Evolutionary conservation across 371 early-diverging fungal species (phyloP).

Genomic region (Haplosporangium sp.): DNA sequence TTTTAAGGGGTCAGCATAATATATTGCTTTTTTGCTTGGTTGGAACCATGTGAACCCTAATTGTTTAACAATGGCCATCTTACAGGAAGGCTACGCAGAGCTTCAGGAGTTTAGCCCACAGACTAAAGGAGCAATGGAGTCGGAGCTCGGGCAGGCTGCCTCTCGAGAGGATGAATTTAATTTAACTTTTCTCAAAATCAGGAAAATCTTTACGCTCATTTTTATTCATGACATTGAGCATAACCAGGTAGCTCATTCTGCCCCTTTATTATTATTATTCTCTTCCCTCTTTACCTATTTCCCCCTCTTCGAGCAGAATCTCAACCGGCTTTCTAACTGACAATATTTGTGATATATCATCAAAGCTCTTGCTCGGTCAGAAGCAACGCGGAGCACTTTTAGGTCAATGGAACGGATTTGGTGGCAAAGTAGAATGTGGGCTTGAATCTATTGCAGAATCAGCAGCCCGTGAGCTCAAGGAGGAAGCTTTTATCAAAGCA

Average conservation of each 20-base stretch:
- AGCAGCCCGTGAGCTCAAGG: slow-evolving; percentile 38
- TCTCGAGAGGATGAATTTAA: slow-evolving; percentile 16
- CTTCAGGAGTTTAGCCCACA: not conserved
- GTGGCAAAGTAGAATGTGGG: slow-evolving; percentile 47
- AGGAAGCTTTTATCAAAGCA: slow-evolving; percentile 42
- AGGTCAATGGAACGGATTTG: slow-evolving; percentile 56
- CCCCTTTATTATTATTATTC: too few relatives aligned
- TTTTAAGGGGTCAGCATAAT: too few relatives aligned
- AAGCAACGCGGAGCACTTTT: slow-evolving; percentile 41
- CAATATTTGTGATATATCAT: not conserved
- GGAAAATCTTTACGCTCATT: slow-evolving; percentile 51
- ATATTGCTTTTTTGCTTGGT: too few relatives aligned
- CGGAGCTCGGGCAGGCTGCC: not conserved
- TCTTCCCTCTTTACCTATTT: not conserved
- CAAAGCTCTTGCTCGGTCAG: slow-evolving; percentile 32
- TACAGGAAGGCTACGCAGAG: not conserved
- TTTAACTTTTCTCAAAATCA: slow-evolving; percentile 11
- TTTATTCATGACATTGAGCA: slow-evolving; percentile 41
- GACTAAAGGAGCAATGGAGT: not conserved
- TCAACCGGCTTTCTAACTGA: not conserved
- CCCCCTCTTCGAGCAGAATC: not conserved
- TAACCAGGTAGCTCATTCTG: slow-evolving; percentile 24
- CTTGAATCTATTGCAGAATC: slow-evolving; percentile 28
- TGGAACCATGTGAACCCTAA: too few relatives aligned
- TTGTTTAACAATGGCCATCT: not conserved